phyloP scores from a whole-genome alignment of 2,329 filamentous ascomycete species.

The Colletotrichum liriopes region DNA sequence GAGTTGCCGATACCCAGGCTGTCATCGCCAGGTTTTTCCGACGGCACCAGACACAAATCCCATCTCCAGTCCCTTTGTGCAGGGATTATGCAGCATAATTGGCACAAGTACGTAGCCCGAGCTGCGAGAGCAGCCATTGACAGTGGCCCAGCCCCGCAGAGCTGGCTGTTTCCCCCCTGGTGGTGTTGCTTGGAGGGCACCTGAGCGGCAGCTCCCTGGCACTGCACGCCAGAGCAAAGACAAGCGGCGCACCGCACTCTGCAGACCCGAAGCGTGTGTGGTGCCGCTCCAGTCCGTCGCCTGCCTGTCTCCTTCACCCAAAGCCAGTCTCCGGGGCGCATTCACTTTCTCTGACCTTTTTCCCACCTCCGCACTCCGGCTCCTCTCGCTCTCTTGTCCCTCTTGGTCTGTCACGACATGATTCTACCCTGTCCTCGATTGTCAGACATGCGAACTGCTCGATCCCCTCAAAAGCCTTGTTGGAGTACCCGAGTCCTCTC shows the following conservation, averaged over 20 bases:
- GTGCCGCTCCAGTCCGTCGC: constrained; percentile 28
- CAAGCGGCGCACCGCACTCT: constrained; percentile 40
- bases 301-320: constrained; percentile 39
- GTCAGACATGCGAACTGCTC: constrained; percentile 44
- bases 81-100: constrained; percentile 27
- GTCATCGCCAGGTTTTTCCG: constrained; percentile 38
- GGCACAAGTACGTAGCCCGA: neutral
- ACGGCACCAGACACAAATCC: neutral
- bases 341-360: constrained; percentile 37
- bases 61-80: constrained; percentile 1
- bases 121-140: constrained; percentile 3
- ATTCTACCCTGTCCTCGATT: constrained; percentile 34
- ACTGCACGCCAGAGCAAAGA: constrained; percentile 39
- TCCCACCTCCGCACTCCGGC: constrained; percentile 38
- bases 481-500: constrained; percentile 42
- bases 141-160: constrained; percentile 34
- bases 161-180: constrained; percentile 20
- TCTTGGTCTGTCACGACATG: constrained; percentile 42
- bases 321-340: constrained; percentile 40
- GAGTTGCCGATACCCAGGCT: constrained; percentile 7
- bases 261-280: constrained; percentile 38
- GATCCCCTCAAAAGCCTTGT: constrained; percentile 38
- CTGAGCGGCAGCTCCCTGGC: constrained; percentile 3
- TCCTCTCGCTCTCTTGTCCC: constrained; percentile 18
- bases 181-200: constrained; percentile 23